Conservation (phyloP, 2,329 filamentous ascomycete species). For the Penicillium hordei region DNA sequence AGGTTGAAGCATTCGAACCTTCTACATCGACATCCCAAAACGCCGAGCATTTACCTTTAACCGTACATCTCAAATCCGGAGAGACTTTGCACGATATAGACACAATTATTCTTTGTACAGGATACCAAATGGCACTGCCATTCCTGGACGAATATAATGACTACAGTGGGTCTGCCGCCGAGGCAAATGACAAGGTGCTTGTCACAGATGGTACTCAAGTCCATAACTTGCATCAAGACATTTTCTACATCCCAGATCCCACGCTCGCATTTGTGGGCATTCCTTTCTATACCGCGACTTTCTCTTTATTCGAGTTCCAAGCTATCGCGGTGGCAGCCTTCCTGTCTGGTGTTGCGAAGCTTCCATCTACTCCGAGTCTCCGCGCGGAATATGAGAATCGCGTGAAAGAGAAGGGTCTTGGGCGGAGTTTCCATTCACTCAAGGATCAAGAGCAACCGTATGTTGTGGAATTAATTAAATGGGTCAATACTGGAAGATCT, state of each 20-base stretch:
- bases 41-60: slow-evolving; percentile 49
- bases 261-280: slow-evolving; percentile 64
- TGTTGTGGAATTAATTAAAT: slow-evolving; percentile 34
- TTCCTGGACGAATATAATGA: slow-evolving; percentile 58
- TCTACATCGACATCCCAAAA: neutral
- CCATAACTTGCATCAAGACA: slow-evolving; percentile 69
- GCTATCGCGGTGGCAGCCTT: slow-evolving; percentile 61
- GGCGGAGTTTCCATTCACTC: slow-evolving; percentile 41
- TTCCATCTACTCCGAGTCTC: slow-evolving; percentile 50
- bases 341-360: slow-evolving; percentile 50
- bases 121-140: slow-evolving; percentile 67
- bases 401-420: slow-evolving; percentile 29
- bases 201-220: slow-evolving; percentile 64
- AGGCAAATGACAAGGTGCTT: slow-evolving; percentile 55
- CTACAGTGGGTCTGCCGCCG: slow-evolving; percentile 43
- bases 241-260: slow-evolving; percentile 69
- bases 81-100: slow-evolving; percentile 57
- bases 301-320: slow-evolving; percentile 70
- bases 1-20: slow-evolving; percentile 50
- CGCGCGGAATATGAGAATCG: slow-evolving; percentile 32
- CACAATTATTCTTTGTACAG: slow-evolving; percentile 64
- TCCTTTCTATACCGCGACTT: slow-evolving; percentile 66
- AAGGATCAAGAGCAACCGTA: slow-evolving; percentile 37
- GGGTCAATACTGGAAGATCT: slow-evolving; percentile 34
- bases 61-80: slow-evolving; percentile 56